Evolutionary conservation across 2,329 filamentous ascomycete species (phyloP), one percentile per base, ranked within the genome.

Genomic region (Pseudocercospora vitis): DNA sequence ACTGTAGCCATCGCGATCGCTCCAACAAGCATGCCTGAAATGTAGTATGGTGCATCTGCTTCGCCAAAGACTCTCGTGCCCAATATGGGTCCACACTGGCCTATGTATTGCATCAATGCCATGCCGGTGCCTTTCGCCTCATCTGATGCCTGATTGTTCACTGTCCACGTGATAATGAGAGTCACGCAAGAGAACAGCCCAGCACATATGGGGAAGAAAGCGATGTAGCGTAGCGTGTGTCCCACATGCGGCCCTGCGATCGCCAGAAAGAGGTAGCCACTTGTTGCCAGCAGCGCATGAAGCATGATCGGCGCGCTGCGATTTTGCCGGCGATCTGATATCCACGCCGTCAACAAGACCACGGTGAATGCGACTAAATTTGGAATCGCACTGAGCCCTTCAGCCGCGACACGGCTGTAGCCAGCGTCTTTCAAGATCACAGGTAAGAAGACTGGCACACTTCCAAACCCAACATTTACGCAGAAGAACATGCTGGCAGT

Each of bases 181-280:
- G 89, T 90, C 53, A 95, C 87, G 16, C 89, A 87, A 55, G 82
- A 85, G 76, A 95, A 92, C 72, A 95, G 94, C 3, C 91, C 91
- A 0, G 84, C 76, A 1, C 85, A 81, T 1, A 91, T 89, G 0
- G 89, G 89, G 68, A 87, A 95, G 6, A 95, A 79, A 52, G 85
- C 87, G 4, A 86, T 63, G 65, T 96, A 96, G 14, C 89, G 80
- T 31, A 81, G 57, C 7, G 56, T 51, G 7, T 62, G 55, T 14
- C 57, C 52, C 6, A 63, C 16, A 4, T 63, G 56, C 65, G 62
- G 23, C 61, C 62, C 63, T 72, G 78, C 68, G 67, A 78, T 46
- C 68, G 75, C 67, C 18, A 82, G 69, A 14, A 68, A 57, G 12
- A 78, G 66, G n/a, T 79, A 74, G 7, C 78, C 76, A 0, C 68